Base-by-base conservation (phyloP, 768 basidiomycete species). In the Arthromyces matolae region DNA sequence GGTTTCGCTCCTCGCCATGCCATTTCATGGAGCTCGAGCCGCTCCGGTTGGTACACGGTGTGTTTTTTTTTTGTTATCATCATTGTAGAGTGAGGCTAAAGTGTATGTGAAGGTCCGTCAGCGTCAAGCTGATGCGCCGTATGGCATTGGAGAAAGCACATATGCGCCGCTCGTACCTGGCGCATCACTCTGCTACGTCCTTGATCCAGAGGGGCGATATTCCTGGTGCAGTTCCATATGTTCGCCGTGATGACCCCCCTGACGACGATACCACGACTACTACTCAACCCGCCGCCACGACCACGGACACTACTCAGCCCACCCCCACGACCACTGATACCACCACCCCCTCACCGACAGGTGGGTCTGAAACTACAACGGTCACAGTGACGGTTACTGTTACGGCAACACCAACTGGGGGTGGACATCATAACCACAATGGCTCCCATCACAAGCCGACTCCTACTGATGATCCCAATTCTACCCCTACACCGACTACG, bases 1-100 rank as follows among this genome's bases (percentile, higher is more conserved):
- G 18, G 42, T 52, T 29, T 43, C 44, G 27, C 32, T 57, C 24
- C 42, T 25, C 22, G 45, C 54, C 23, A 44, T 40, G 12, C 29
- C 25, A 24, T 50, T 52, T 9, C 41, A 47, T 18, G 45, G 31
- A 16, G 52, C 46, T 10, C 45, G 29, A 40, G 50, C 52, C 37
- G 55, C 55, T 10, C 52, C 52, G 14, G 29, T 53, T 28, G 52
- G 55, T 23, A 49, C 45, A 33, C 35, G 52, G 55, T 56, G 31
- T 27, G 46, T 42, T 32, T 8, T 14, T 14, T 6, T 22, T 3
- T 45, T 9, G 8, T 18, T 6, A 18, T 44, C 14, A 3, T 27
- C 4, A n/a, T n/a, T n/a, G n/a, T n/a, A n/a, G n/a, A n/a, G n/a
- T n/a, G n/a, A n/a, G n/a, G n/a, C n/a, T n/a, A n/a, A n/a, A n/a